phyloP scores from a whole-genome alignment of 768 basidiomycete species.

The Neoboletus brunneissimus region DNA sequence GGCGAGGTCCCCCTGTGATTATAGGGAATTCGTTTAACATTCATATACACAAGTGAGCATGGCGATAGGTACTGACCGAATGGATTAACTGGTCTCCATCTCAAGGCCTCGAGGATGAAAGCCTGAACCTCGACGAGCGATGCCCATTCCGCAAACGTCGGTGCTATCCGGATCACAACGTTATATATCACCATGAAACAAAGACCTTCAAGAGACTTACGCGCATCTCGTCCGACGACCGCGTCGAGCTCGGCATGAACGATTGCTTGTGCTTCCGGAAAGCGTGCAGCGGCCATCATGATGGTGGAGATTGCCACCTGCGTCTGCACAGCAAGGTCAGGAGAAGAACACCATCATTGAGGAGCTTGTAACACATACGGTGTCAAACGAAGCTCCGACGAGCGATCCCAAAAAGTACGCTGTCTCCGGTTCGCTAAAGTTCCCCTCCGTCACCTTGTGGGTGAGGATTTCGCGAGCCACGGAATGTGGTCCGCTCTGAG shows the following conservation, averaged over 20 bases:
- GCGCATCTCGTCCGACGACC: slow-evolving; percentile 34
- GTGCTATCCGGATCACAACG: slow-evolving; percentile 26
- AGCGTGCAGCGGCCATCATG: slow-evolving; percentile 38
- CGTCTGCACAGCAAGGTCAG: slow-evolving; percentile 11
- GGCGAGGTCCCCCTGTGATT: slow-evolving; percentile 20
- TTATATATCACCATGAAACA: not conserved
- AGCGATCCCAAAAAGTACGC: slow-evolving; percentile 60
- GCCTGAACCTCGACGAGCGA: slow-evolving; percentile 36
- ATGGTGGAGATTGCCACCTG: slow-evolving; percentile 28
- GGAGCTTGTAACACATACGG: slow-evolving; percentile 26
- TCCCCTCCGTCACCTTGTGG: slow-evolving; percentile 42
- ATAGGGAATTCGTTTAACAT: too few species aligned
- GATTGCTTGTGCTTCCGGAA: slow-evolving; percentile 33
- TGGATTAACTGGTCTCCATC: slow-evolving; percentile 40
- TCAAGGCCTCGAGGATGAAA: slow-evolving; percentile 36
- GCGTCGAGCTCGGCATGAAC: slow-evolving; percentile 39
- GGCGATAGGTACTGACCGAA: slow-evolving; percentile 18
- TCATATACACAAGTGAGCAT: not conserved
- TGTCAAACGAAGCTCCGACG: slow-evolving; percentile 60
- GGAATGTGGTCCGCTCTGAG: slow-evolving; percentile 20
- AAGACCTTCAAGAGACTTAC: slow-evolving; percentile 18
- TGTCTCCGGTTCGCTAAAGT: slow-evolving; percentile 49
- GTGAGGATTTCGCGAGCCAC: slow-evolving; percentile 56
- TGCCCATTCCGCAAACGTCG: slow-evolving; percentile 35
- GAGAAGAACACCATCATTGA: not conserved